Conservation (phyloP, 805 yeast species). For the Wickerhamiella kurtzmanii region DNA sequence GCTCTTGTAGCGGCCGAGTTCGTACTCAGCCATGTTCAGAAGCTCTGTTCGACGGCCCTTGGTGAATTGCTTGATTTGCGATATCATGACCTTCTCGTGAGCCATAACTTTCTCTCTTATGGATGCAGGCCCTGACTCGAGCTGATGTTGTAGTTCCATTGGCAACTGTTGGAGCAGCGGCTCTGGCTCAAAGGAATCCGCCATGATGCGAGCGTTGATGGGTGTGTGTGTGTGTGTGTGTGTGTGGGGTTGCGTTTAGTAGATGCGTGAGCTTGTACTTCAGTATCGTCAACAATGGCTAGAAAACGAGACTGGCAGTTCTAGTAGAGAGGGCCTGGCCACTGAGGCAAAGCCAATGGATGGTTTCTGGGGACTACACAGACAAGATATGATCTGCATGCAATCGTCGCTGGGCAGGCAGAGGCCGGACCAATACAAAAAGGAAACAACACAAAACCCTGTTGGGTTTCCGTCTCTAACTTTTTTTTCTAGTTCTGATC, state of each 20-base stretch:
- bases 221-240: background rate
- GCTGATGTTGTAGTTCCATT: constrained; percentile 6
- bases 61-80: constrained; percentile 11
- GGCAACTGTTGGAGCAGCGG: constrained; percentile 7
- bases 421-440: no score
- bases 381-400: background rate
- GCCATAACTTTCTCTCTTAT: constrained; percentile 11
- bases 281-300: background rate
- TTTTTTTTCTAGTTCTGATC: no score
- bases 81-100: constrained; percentile 8
- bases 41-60: constrained; percentile 13
- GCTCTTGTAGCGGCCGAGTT: constrained; percentile 3
- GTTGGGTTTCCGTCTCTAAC: no score
- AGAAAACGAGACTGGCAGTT: background rate
- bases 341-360: background rate
- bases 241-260: no score
- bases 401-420: background rate
- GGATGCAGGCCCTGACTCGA: constrained; percentile 9
- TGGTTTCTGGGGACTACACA: background rate
- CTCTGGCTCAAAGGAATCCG: constrained; percentile 1
- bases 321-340: background rate
- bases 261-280: no score
- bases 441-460: no score
- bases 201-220: constrained; percentile 1
- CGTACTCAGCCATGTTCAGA: constrained; percentile 7